Evolutionary conservation across 108 stramenopile species (phyloP).

Genomic region (Cyclotella atomus): DNA sequence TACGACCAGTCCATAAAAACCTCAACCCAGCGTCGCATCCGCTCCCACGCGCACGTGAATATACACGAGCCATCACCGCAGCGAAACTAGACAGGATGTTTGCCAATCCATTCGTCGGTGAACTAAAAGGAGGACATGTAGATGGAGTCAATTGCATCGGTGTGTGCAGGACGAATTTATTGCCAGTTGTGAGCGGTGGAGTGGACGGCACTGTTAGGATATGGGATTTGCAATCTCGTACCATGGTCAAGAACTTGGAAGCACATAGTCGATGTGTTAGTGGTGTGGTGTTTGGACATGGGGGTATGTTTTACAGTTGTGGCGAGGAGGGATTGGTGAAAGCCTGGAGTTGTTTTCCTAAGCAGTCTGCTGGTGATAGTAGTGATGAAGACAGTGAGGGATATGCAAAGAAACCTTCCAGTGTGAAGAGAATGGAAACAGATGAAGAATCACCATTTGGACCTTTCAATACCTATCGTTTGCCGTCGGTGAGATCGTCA

Average conservation of each 20-base stretch:
- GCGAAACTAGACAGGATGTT: slow-evolving; percentile 99
- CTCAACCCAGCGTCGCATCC: slow-evolving; percentile 85
- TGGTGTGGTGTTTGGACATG: slow-evolving; percentile 73
- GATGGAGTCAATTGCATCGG: slow-evolving; percentile 92
- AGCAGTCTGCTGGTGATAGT: slow-evolving; percentile 16
- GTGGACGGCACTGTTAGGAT: slow-evolving; percentile 94
- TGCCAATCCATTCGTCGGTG: slow-evolving; percentile 91
- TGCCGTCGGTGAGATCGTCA: slow-evolving; percentile 12
- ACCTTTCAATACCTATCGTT: slow-evolving; percentile 31
- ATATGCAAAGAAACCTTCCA: slow-evolving; percentile 24
- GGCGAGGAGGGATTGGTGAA: slow-evolving; percentile 83
- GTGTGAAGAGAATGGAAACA: not conserved
- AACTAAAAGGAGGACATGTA: slow-evolving; percentile 90
- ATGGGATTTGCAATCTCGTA: slow-evolving; percentile 93
- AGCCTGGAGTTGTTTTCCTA: slow-evolving; percentile 27
- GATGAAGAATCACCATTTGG: slow-evolving; percentile 36
- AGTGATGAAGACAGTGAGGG: slow-evolving; percentile 18
- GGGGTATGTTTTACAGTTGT: slow-evolving; percentile 88
- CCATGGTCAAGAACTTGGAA: slow-evolving; percentile 74
- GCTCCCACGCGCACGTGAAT: slow-evolving; percentile 87
- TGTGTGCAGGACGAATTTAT: slow-evolving; percentile 70
- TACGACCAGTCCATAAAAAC: slow-evolving; percentile 71
- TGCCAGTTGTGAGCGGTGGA: slow-evolving; percentile 89
- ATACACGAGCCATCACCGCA: slow-evolving; percentile 91
- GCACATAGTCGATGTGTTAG: slow-evolving; percentile 75